A percentile compares a stretch with the other conserved stretches of the same genome.
These are phyloP conservation scores for Phoma sp. DNA, from an alignment of 2,329 filamentous ascomycete species.

Conservation along the genomic window DNA sequence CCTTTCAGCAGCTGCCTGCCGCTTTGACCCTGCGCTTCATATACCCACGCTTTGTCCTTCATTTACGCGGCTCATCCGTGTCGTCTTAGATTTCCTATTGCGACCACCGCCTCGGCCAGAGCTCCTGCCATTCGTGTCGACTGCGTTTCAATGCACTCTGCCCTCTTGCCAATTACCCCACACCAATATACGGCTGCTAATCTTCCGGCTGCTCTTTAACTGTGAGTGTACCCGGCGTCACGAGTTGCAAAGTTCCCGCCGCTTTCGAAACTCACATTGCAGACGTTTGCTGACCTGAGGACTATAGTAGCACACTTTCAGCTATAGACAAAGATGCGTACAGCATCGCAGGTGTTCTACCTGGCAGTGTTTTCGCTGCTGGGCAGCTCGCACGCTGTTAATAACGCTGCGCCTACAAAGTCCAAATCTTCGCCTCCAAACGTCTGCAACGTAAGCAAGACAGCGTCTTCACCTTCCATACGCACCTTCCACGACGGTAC, in stretches of 20 bases:
- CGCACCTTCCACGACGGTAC: constrained; percentile 35
- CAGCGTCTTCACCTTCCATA: constrained; percentile 26
- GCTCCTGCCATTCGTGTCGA: constrained; percentile 28
- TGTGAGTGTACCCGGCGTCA: constrained; percentile 12
- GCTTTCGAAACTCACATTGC: constrained; percentile 26
- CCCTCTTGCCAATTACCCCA: constrained; percentile 46
- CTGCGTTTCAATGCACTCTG: constrained; percentile 45
- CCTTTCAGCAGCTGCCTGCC: constrained; percentile 17
- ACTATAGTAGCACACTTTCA: constrained; percentile 24
- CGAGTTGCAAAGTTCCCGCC: constrained; percentile 4
- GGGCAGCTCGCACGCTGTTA: constrained; percentile 55
- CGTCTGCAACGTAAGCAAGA: constrained; percentile 63
- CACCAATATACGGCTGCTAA: constrained; percentile 27
- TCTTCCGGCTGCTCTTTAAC: constrained; percentile 19
- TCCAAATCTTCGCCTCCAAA: constrained; percentile 52
- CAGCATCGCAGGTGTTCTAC: constrained; percentile 65
- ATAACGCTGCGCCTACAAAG: constrained; percentile 47
- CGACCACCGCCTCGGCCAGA: constrained; percentile 32
- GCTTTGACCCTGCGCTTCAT: constrained; percentile 8
- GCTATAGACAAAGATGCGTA: constrained; percentile 54
- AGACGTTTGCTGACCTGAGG: constrained; percentile 47
- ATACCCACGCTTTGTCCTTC: constrained; percentile 26
- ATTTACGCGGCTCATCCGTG: constrained; percentile 30
- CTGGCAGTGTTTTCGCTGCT: constrained; percentile 68
- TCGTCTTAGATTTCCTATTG: constrained; percentile 29